Evolutionary conservation across 2,329 filamentous ascomycete genomes (phyloP).

Genomic region (Colletotrichum sp.): DNA sequence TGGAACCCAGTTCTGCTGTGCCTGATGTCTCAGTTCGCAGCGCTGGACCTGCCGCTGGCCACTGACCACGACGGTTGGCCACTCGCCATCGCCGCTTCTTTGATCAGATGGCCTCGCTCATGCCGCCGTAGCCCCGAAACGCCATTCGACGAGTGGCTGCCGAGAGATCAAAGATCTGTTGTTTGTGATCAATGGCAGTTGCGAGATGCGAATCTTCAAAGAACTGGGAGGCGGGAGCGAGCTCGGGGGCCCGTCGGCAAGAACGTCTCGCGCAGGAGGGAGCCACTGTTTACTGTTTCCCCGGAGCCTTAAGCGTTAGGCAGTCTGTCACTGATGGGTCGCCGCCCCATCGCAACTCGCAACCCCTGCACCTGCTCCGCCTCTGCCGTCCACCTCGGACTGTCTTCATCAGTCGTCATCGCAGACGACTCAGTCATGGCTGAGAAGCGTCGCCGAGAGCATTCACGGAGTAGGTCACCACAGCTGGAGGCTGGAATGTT

Average conservation of each 20-base stretch:
- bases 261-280: neutral
- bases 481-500: neutral
- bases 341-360: neutral
- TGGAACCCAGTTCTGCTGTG: constrained; percentile 16
- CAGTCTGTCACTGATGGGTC: constrained; percentile 13
- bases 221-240: neutral
- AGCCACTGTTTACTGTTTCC: neutral
- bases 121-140: neutral
- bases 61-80: constrained; percentile 6
- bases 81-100: constrained; percentile 17
- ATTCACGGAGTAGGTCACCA: neutral
- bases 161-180: neutral
- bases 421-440: constrained; percentile 9
- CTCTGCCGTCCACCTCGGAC: neutral
- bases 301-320: neutral
- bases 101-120: constrained; percentile 21
- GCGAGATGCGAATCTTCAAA: neutral
- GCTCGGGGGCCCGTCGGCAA: neutral
- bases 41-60: neutral
- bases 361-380: constrained; percentile 8
- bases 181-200: neutral
- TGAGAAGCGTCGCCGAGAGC: constrained; percentile 8
- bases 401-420: constrained; percentile 8
- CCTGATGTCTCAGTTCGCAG: constrained; percentile 16
- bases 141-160: neutral